Base-by-base conservation (phyloP, 148 eudicot species). In the Camellia japonica region DNA sequence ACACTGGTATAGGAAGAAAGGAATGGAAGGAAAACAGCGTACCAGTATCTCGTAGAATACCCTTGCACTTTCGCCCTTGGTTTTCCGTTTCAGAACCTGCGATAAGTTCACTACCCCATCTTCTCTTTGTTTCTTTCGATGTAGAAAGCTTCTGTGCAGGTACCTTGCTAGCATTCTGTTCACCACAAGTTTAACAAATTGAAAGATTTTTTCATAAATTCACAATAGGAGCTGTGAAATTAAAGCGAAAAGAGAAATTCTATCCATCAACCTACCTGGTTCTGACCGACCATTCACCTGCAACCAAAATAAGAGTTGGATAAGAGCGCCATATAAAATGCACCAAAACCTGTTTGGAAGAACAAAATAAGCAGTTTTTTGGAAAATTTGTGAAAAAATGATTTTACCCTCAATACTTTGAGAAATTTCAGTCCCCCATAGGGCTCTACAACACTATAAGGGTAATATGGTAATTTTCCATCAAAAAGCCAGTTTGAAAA, bases 41-140 rank as follows among this genome's bases (percentile, higher is more conserved):
- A 95, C 99, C 93, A 95, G 89, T 79, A 93, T 79, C 86, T 95
- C 97, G 78, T 91, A 93, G 83, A 93, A 95, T 47, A 95, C 73
- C 80, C 87, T 84, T 30, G 99, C 97, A 42, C 87, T 87, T 82
- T 92, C 93, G 73, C 83, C 84, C 90, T 80, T 90, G 47, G 87
- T 83, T 86, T 92, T 93, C 74, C 88, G 83, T 75, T 83, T 58
- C 83, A 91, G 58, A 75, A 92, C 80, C 75, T 81, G 86, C 42
- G 84, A 86, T 80, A 95, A 83, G 68, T 82, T 84, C 74, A 89
- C 64, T 15, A 72, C 80, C 80, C 82, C 87, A 20, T 82, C 83
- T 49, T 81, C 85, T 67, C 84, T 80, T 66, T 73, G 71, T 82
- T 70, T 81, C 84, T 85, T 90, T 68, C 65, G 75, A 16, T 80